Evolutionary conservation across 2,329 filamentous ascomycete species (phyloP), one percentile per base, ranked within the genome.

Genomic region (Diplodia intermedia): DNA sequence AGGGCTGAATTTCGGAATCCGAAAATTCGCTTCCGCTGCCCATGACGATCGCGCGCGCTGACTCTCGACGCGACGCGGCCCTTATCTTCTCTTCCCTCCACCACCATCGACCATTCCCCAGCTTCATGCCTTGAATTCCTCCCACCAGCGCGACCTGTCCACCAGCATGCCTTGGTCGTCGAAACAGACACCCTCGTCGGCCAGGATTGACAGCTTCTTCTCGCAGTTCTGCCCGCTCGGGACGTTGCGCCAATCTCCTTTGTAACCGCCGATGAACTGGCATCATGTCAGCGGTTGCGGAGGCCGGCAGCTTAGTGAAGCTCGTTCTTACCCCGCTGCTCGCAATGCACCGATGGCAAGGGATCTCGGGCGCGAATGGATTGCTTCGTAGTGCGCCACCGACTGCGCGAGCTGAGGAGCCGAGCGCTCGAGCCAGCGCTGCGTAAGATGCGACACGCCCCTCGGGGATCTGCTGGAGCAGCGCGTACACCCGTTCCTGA

Each of bases 391-490:
- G 83, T 1, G 91, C 91, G 69, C 91, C 92, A 18, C 92, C 92
- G 5, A 95, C 87, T 0, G 92, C 92, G 52, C 92, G 85, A 1
- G 92, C 90, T 3, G 90, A 92, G 26, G 91, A 92, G 12, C 82
- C 78, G 18, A 94, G 84, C 68, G 90, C 86, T 9, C 83, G 83
- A 0, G 93, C 88, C 65, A 97, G 82, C 1, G 90, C 83, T 3
- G 86, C 90, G 79, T 97, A 96, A 0, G 92, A 94, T 0, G 91
- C 92, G 74, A 93, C 90, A 66, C 84, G 83, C 38, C 93, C 93
- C 18, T 81, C 78, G 0, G 93, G 93, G 69, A 97, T 91, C 75
- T 93, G 91, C 75, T 90, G 89, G 3, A 96, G 86, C 4, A 90
- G 84, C 1, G 85, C 81, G 82, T 93, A 94, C 70, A 96, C 85